Conservation (phyloP, 305 asterid genomes). For the Fraxinus nigra region DNA sequence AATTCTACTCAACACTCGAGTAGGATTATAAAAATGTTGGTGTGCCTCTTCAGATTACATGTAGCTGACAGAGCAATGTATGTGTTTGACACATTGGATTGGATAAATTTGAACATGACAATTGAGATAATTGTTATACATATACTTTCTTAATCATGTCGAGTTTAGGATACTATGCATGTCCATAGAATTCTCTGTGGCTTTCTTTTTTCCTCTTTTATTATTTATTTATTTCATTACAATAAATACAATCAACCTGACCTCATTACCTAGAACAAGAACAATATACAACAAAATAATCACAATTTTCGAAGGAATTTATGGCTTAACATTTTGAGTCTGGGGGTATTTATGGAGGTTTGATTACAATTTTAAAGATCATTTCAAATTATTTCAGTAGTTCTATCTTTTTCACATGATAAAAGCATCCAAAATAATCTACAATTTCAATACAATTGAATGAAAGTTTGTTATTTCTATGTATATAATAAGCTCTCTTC, state of each 20-base stretch:
- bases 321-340: background rate
- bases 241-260: background rate
- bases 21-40: background rate
- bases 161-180: background rate
- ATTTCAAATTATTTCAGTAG: background rate
- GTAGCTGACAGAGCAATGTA: background rate
- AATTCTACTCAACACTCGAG: background rate
- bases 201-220: background rate
- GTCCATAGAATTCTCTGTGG: background rate
- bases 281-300: background rate
- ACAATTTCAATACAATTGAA: background rate
- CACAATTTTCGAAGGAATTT: background rate
- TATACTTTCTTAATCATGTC: background rate
- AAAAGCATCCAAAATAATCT: background rate
- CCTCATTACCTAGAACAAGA: background rate
- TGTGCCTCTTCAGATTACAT: background rate
- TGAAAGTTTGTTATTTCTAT: background rate
- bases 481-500: background rate
- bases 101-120: background rate
- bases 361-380: background rate
- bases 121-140: background rate
- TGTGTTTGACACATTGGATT: background rate
- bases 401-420: background rate
- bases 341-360: background rate
- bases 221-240: background rate